Conservation (phyloP, 2,329 filamentous ascomycete species). For the Colletotrichum sp. region DNA sequence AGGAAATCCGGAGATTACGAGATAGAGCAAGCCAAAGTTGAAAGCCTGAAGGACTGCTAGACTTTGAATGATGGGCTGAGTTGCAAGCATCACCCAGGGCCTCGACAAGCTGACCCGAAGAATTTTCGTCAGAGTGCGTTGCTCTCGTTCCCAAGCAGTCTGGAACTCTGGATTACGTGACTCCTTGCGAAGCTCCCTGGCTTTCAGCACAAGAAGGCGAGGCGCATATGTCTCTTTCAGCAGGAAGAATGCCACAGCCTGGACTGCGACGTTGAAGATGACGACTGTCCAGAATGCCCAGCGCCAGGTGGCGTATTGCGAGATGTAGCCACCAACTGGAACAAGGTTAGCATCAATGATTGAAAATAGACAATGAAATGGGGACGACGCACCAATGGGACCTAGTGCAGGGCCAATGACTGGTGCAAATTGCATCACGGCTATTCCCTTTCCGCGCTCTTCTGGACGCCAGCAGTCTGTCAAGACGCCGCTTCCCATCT, state of each 20-base stretch:
- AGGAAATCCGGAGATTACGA: slow-evolving; percentile 67
- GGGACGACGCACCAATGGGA: slow-evolving; percentile 46
- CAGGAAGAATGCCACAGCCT: slow-evolving; percentile 32
- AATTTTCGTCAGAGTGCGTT: slow-evolving; percentile 29
- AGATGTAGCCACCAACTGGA: slow-evolving; percentile 43
- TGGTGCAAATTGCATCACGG: slow-evolving; percentile 42
- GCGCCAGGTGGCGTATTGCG: slow-evolving; percentile 40
- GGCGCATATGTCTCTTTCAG: slow-evolving; percentile 45
- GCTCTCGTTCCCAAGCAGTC: slow-evolving; percentile 41
- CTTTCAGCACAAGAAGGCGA: slow-evolving; percentile 37
- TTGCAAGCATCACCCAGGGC: slow-evolving; percentile 60
- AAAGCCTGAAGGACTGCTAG: slow-evolving; percentile 61
- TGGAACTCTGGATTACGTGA: slow-evolving; percentile 34
- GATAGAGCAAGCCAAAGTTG: slow-evolving; percentile 67
- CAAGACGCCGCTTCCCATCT: slow-evolving; percentile 51
- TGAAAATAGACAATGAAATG: background rate
- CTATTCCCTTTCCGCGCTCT: slow-evolving; percentile 45
- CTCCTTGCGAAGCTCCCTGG: slow-evolving; percentile 33
- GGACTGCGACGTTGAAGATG: slow-evolving; percentile 42
- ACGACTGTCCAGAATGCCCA: slow-evolving; percentile 53
- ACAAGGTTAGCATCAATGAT: background rate
- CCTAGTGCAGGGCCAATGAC: slow-evolving; percentile 43
- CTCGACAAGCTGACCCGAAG: slow-evolving; percentile 48
- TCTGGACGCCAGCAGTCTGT: slow-evolving; percentile 52
- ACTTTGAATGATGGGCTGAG: slow-evolving; percentile 66